A percentile compares a stretch with the other conserved stretches of the same genome.
phyloP scores from a whole-genome alignment of 345 rosid genomes.

The Acer saccharum region DNA sequence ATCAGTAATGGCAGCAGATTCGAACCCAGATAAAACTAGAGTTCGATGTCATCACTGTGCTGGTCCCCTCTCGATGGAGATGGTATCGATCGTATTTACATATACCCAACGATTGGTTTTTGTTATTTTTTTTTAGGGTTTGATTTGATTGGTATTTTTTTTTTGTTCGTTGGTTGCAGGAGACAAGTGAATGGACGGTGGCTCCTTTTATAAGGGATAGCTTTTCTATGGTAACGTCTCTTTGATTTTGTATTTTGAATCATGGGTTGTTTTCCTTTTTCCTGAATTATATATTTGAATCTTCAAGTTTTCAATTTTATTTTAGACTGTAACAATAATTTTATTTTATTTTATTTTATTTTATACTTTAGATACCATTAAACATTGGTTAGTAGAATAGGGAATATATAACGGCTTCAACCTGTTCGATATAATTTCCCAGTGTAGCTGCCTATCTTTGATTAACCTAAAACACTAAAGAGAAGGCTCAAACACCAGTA shows the following conservation, averaged over 20 bases:
- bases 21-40: conserved; percentile 23
- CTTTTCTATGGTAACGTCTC: conserved; percentile 74
- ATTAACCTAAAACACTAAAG: no score
- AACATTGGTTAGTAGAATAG: no score
- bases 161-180: conserved; percentile 42
- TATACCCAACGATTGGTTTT: neutral
- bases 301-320: neutral
- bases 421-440: no score
- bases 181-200: conserved; percentile 84
- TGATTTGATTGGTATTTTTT: neutral
- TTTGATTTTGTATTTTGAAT: neutral
- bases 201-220: conserved; percentile 85
- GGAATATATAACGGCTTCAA: no score
- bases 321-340: no score
- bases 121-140: neutral
- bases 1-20: conserved; percentile 43
- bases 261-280: neutral
- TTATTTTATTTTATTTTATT: no score
- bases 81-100: conserved; percentile 34
- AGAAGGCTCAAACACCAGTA: no score
- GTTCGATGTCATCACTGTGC: conserved; percentile 87
- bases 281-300: neutral
- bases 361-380: no score
- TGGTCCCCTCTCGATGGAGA: conserved; percentile 77
- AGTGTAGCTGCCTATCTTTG: no score